Base-by-base conservation (phyloP, 495 filamentous ascomycete genomes). In the Talaromyces proteolyticus region DNA sequence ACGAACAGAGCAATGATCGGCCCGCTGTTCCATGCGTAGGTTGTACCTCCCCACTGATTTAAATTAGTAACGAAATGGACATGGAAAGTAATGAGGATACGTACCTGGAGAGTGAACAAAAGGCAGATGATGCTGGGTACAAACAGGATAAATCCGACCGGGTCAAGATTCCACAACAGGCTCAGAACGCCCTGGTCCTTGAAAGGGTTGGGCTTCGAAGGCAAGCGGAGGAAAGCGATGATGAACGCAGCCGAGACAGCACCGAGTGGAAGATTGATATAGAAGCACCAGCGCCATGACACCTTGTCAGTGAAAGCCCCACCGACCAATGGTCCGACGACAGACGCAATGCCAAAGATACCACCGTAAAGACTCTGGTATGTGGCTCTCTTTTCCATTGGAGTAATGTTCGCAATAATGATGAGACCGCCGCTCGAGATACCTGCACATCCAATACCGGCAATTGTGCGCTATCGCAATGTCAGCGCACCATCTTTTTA, bases 261-360 rank as follows among this genome's bases (percentile, higher is more conserved):
- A 14, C 76, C 75, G 19, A 76, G 47, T 0, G 74, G 76, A 3
- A 75, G 57, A 50, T 79, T 79, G 61, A 78, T 67, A 42, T 76
- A 79, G 47, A 79, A 79, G 58, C 76, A 77, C 85, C 85, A 89
- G 50, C 86, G 68, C 85, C 86, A 89, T 0, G 76, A 78, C 6
- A 80, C 65, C n/a, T 76, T 66, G 20, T 74, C 64, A 4, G 72
- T 74, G 39, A 78, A 74, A 0, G 66, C 73, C 19, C 76, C 76
- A 1, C 73, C 73, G 8, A 77, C 58, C 0, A 87, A 26, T 18
- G 65, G 64, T 2, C 56, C 60, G 5, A 74, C 8, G 60, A 75
- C 76, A 17, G 76, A 77, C 0, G 79, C 69, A 19, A 77, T 60
- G 18, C 78, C 77, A 50, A 80, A 57, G 42, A 58, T 44, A 16